Evolutionary conservation across 805 yeast genomes (phyloP).

Genomic region (Trichomonascus vanleenenianus): DNA sequence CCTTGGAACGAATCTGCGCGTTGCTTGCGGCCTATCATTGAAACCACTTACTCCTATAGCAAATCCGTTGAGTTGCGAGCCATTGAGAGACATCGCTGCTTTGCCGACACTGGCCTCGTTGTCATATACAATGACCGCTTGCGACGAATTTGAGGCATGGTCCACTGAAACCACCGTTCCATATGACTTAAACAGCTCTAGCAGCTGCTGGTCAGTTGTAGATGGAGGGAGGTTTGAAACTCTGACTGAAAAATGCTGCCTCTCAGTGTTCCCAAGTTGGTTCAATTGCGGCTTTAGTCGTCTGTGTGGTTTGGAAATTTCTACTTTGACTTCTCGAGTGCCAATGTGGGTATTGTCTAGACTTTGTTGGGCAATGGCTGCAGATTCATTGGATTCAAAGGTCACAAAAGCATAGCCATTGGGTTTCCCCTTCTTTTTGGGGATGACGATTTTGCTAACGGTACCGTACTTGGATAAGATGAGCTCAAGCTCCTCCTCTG

Average conservation of each 20-base stretch:
- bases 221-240: too few relatives aligned
- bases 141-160: too few relatives aligned
- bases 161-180: too few relatives aligned
- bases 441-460: constrained; percentile 46
- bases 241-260: too few relatives aligned
- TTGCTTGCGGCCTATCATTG: neutral
- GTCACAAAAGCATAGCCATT: constrained; percentile 64
- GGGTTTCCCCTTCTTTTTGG: constrained; percentile 31
- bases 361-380: constrained; percentile 33
- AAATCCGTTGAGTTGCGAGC: neutral
- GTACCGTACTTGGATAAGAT: constrained; percentile 44
- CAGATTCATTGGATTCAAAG: constrained; percentile 37
- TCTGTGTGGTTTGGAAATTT: too few relatives aligned
- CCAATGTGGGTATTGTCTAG: too few relatives aligned
- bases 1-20: constrained; percentile 7
- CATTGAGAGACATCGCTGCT: neutral
- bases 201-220: too few relatives aligned
- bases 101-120: neutral
- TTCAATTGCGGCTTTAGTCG: too few relatives aligned
- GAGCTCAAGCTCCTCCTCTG: constrained; percentile 32
- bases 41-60: neutral
- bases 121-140: neutral
- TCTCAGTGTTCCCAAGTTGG: too few relatives aligned
- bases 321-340: too few relatives aligned
- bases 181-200: too few relatives aligned